Conservation (phyloP, 768 basidiomycete genomes). For the Kwoniella newhampshirensis region DNA sequence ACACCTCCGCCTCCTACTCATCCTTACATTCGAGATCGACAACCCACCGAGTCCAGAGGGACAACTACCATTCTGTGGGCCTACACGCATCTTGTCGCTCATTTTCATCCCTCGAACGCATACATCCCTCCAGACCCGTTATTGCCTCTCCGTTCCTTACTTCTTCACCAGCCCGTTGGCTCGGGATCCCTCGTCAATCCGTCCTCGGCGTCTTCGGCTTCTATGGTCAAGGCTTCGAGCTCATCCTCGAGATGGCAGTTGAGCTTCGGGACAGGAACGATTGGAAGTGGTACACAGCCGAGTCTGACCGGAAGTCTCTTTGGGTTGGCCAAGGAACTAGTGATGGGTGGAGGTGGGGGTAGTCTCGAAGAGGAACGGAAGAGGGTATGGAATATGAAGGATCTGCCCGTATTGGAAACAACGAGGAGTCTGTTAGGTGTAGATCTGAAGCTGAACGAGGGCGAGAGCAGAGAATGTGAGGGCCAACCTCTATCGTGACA, state of each 20-base stretch:
- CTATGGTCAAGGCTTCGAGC: constrained; percentile 1
- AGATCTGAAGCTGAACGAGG: constrained; percentile 76
- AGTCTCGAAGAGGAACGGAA: constrained; percentile 55
- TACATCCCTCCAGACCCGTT: constrained; percentile 53
- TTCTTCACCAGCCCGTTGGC: constrained; percentile 51
- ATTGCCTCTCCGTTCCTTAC: constrained; percentile 46
- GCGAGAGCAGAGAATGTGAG: constrained; percentile 79
- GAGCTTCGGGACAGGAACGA: constrained; percentile 46
- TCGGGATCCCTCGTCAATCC: constrained; percentile 40
- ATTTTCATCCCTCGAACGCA: constrained; percentile 48
- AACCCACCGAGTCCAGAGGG: constrained; percentile 31
- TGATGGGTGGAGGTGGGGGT: constrained; percentile 47
- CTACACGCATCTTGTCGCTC: constrained; percentile 41
- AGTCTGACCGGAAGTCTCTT: constrained; percentile 52
- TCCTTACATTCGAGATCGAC: constrained; percentile 29
- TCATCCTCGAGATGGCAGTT: constrained; percentile 44
- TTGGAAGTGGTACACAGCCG: constrained; percentile 46
- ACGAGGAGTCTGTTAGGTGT: constrained; percentile 86
- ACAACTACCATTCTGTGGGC: constrained; percentile 49
- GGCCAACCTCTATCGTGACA: constrained; percentile 27
- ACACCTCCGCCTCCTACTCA: constrained; percentile 34
- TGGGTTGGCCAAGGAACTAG: constrained; percentile 45
- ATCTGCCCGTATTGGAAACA: constrained; percentile 78
- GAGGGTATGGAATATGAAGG: constrained; percentile 53
- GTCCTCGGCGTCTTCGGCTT: constrained; percentile 2